phyloP scores from a whole-genome alignment of 345 rosid species.

The Psidium friedrichsthalianum region DNA sequence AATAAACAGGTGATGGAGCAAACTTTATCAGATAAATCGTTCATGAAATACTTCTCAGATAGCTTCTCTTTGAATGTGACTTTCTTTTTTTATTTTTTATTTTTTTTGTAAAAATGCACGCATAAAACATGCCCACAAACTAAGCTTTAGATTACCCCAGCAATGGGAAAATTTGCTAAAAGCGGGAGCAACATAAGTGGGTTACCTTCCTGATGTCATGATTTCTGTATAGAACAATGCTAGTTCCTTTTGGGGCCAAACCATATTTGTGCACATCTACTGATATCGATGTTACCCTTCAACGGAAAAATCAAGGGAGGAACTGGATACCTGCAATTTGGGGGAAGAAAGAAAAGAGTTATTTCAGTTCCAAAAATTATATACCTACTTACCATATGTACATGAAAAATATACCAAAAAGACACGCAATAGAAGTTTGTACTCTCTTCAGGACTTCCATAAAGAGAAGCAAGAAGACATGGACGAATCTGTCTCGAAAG shows the following conservation, averaged over 20 bases:
- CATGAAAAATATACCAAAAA: background rate
- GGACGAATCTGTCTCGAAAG: background rate
- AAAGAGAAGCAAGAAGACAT: background rate
- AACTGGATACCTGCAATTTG: conserved; percentile 46
- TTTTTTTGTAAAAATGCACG: background rate
- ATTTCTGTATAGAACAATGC: conserved; percentile 82
- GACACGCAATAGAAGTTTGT: background rate
- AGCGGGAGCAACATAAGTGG: background rate
- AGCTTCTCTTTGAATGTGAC: background rate
- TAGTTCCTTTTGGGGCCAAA: conserved; percentile 94
- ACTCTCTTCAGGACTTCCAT: background rate
- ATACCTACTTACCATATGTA: background rate
- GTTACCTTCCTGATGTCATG: conserved; percentile 92
- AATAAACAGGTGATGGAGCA: background rate
- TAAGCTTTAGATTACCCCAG: background rate
- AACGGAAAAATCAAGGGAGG: conserved; percentile 83
- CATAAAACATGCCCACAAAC: conserved; percentile 7
- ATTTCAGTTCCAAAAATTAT: background rate
- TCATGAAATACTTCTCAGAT: background rate
- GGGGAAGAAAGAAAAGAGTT: background rate
- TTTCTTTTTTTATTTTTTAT: background rate
- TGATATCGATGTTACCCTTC: conserved; percentile 79
- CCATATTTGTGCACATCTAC: conserved; percentile 95
- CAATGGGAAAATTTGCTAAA: background rate
- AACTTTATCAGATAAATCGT: background rate